Percentiles rank a stretch among this genome's conserved stretches.
phyloP scores from a whole-genome alignment of 2,329 filamentous ascomycete genomes.

The Aspergillus brasiliensis region DNA sequence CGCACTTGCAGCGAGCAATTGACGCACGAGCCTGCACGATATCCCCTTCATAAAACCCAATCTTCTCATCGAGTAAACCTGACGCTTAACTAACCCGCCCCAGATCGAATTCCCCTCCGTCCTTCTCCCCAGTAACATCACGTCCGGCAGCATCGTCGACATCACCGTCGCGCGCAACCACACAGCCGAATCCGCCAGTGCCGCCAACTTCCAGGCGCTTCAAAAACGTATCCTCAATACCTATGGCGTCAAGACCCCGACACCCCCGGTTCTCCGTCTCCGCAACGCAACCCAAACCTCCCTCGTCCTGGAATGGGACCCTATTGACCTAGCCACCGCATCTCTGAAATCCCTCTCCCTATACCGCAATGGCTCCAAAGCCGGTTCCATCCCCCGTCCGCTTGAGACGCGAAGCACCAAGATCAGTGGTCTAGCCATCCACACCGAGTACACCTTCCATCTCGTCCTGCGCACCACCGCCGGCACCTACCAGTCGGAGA shows the following conservation, averaged over 20 bases:
- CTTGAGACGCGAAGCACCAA: constrained; percentile 91
- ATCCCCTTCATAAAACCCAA: constrained; percentile 1
- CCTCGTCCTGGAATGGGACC: constrained; percentile 97
- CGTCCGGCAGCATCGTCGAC: constrained; percentile 95
- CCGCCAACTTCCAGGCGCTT: constrained; percentile 77
- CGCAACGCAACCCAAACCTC: constrained; percentile 99
- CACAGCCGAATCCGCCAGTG: constrained; percentile 72
- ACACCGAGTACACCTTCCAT: constrained; percentile 95
- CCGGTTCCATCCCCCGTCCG: constrained; percentile 87
- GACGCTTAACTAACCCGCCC: not conserved
- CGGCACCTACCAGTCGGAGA: constrained; percentile 81
- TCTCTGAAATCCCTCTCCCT: constrained; percentile 86
- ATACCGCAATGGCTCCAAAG: constrained; percentile 95
- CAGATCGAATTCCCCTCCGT: constrained; percentile 99
- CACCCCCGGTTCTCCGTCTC: constrained; percentile 78
- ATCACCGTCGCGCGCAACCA: constrained; percentile 91
- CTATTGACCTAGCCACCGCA: constrained; percentile 87
- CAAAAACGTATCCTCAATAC: constrained; percentile 84
- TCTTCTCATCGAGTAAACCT: not conserved
- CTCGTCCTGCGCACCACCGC: constrained; percentile 87
- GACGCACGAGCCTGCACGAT: constrained; percentile 8
- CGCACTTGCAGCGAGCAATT: constrained; percentile 1
- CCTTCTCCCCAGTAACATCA: constrained; percentile 90
- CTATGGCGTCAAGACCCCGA: constrained; percentile 79
- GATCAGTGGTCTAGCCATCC: constrained; percentile 92